Conservation (phyloP, 163 green algal genomes). For the Chlorella variabilis region DNA sequence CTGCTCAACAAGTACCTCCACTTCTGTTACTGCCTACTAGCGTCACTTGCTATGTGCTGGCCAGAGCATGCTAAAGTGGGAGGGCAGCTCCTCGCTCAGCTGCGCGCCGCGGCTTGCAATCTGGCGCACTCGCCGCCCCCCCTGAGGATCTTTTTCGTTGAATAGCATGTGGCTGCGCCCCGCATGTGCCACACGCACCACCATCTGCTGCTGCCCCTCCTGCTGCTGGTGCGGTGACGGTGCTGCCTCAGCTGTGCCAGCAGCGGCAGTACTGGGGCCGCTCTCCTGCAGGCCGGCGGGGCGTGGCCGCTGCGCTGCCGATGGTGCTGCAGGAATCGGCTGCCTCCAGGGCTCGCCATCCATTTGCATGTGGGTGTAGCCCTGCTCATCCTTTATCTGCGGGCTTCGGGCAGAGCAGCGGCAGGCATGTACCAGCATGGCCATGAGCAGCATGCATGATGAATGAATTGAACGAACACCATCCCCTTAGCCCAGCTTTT, state of each 20-base stretch:
- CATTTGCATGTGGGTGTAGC: constrained; percentile 63
- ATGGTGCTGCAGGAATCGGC: constrained; percentile 42
- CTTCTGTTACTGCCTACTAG: neutral
- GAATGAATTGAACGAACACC: no score
- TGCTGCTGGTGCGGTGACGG: neutral
- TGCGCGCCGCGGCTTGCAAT: neutral
- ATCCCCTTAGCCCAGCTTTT: no score
- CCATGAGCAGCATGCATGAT: no score
- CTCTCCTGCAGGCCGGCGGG: neutral
- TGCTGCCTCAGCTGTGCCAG: neutral
- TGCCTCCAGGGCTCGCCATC: constrained; percentile 73
- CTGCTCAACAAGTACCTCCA: no score
- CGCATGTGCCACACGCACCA: constrained; percentile 11
- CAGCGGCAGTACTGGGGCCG: no score
- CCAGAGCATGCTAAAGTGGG: constrained; percentile 4
- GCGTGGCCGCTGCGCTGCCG: neutral
- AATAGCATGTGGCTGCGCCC: constrained; percentile 27
- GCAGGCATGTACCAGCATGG: no score
- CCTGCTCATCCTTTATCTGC: constrained; percentile 33
- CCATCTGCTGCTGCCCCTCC: neutral
- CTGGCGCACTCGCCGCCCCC: neutral
- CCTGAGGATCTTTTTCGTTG: constrained; percentile 29
- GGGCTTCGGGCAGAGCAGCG: neutral
- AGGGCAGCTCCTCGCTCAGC: neutral
- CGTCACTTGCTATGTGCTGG: neutral